These are phyloP conservation scores for Ambrosia hybrid DNA, from an alignment of 140 eudicot genomes.

Conservation along the genomic window DNA sequence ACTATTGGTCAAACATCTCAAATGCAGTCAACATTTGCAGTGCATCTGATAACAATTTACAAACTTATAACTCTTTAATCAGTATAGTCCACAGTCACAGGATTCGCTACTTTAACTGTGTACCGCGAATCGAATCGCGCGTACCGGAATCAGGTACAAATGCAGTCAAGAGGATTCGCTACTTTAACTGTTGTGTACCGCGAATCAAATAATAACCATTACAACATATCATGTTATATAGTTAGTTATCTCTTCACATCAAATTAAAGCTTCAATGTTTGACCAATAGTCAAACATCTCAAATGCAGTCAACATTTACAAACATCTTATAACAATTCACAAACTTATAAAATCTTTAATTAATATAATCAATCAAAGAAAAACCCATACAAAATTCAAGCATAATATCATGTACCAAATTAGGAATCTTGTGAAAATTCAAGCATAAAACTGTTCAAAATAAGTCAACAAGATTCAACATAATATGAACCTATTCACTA, in stretches of 20 bases:
- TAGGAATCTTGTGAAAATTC: not conserved
- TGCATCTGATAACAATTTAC: not conserved
- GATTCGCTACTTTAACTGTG: too few relatives aligned
- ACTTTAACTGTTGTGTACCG: too few relatives aligned
- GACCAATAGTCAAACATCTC: constrained; percentile 5
- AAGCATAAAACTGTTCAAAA: constrained; percentile 1
- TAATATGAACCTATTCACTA: not conserved
- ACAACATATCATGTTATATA: too few relatives aligned
- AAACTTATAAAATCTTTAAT: too few relatives aligned
- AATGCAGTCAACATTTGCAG: not conserved
- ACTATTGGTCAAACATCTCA: constrained; percentile 3
- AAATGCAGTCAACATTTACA: not conserved
- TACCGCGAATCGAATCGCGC: too few relatives aligned
- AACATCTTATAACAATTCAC: too few relatives aligned
- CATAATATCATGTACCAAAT: not conserved
- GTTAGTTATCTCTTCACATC: not conserved
- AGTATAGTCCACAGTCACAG: not conserved
- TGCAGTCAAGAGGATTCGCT: not conserved
- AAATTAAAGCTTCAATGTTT: constrained; percentile 11
- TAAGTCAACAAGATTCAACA: constrained; percentile 31
- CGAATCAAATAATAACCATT: too few relatives aligned
- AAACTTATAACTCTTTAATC: not conserved
- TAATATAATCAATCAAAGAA: not conserved
- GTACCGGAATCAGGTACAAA: not conserved
- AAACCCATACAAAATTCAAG: not conserved